These are phyloP conservation scores for Apiotrichum sp. DNA, from an alignment of 1,284 basidiomycete genomes.

Conservation along the genomic window DNA sequence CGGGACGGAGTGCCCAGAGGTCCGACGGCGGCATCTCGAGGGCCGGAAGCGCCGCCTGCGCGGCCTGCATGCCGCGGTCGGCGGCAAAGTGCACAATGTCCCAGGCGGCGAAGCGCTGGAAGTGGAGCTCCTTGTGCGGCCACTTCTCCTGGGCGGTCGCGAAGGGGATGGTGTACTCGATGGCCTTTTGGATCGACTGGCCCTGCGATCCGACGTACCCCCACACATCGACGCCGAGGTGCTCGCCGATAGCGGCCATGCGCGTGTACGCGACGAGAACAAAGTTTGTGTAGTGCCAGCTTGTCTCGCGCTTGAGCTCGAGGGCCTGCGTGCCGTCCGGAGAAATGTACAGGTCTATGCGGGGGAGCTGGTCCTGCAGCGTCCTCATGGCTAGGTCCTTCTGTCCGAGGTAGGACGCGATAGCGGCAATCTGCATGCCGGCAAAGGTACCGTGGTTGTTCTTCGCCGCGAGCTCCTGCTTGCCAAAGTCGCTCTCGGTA, in stretches of 20 bases:
- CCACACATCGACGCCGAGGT: conserved; percentile 11
- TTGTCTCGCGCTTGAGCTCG: conserved; percentile 5
- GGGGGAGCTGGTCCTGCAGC: background rate
- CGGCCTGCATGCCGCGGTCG: conserved; percentile 4
- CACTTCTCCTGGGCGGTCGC: conserved; percentile 1
- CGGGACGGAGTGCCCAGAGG: conserved; percentile 7
- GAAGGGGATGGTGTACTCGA: conserved; percentile 3
- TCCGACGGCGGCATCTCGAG: conserved; percentile 3
- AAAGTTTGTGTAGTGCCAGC: conserved; percentile 9
- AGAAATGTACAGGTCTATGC: conserved; percentile 1
- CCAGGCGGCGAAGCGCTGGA: conserved; percentile 5
- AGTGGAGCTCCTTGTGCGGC: conserved; percentile 5
- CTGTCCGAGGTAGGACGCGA: conserved; percentile 7
- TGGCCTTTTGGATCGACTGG: conserved; percentile 2
- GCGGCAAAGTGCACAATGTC: conserved; percentile 9
- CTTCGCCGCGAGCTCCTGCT: conserved; percentile 8
- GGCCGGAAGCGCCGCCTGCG: background rate
- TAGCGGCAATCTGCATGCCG: conserved; percentile 8
- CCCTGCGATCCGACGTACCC: conserved; percentile 9
- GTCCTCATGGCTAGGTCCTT: background rate
- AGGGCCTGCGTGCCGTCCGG: conserved; percentile 7
- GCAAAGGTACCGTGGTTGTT: conserved; percentile 13
- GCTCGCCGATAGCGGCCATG: conserved; percentile 7
- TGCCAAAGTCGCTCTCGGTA: conserved; percentile 5
- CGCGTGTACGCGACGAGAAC: conserved; percentile 10